A percentile compares a stretch with the other conserved stretches of the same genome.
These are phyloP conservation scores for Senna tora DNA, from an alignment of 306 rosid genomes.

Conservation along the genomic window DNA sequence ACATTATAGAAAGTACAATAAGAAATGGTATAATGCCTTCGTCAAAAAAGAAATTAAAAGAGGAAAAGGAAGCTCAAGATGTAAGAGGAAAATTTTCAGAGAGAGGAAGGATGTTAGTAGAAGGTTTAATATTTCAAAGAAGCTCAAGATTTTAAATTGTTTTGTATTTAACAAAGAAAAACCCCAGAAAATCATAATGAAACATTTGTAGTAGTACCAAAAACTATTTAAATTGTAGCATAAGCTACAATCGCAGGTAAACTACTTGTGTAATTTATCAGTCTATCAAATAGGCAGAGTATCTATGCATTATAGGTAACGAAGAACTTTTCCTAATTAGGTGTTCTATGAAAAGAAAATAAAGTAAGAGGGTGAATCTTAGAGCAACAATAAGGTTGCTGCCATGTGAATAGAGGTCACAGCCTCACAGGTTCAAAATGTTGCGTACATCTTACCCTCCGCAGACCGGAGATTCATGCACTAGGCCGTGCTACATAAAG, in stretches of 20 bases:
- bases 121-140: not conserved
- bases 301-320: not conserved
- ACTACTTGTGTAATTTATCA: not conserved
- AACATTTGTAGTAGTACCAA: not conserved
- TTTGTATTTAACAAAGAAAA: not conserved
- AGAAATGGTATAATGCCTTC: not conserved
- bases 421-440: no score
- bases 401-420: no score
- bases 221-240: not conserved
- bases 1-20: conserved; percentile 6
- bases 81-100: no score
- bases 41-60: not conserved
- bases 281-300: not conserved
- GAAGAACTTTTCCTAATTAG: not conserved
- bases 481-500: no score
- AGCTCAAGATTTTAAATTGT: not conserved
- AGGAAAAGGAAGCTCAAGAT: not conserved
- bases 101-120: not conserved
- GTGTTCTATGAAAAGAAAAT: no score
- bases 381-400: no score
- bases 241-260: not conserved
- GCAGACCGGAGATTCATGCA: no score
- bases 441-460: no score
- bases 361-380: no score
- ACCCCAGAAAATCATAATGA: not conserved